Evolutionary conservation across 176 grass and related monocot species (phyloP).

Genomic region (Eleusine indica): DNA sequence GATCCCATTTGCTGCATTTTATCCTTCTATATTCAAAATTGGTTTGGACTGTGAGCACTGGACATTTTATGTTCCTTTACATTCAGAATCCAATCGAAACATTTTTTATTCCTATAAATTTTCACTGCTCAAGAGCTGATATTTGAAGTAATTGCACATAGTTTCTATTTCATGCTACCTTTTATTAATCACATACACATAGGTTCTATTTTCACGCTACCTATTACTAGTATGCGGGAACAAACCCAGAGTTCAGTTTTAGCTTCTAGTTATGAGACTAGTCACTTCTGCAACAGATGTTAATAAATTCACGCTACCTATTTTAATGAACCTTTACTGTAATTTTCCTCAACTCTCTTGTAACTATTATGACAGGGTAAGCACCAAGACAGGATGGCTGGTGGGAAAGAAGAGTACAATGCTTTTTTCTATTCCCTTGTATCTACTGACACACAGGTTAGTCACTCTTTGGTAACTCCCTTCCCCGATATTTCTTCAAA

Average conservation of each 20-base stretch:
- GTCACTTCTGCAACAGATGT: neutral
- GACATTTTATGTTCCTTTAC: neutral
- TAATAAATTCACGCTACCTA: neutral
- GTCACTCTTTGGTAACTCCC: neutral
- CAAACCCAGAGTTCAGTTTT: neutral
- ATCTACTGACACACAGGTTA: slow-evolving; percentile 97
- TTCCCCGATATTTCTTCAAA: slow-evolving; percentile 20
- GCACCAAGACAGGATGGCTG: slow-evolving; percentile 95
- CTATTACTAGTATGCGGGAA: neutral
- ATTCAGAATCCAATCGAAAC: neutral
- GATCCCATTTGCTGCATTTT: slow-evolving; percentile 12
- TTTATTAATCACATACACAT: slow-evolving; percentile 1
- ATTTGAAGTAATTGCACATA: slow-evolving; percentile 19
- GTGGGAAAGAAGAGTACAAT: slow-evolving; percentile 99
- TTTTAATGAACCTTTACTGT: slow-evolving; percentile 1
- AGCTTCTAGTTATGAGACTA: slow-evolving; percentile 14
- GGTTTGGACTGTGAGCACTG: neutral
- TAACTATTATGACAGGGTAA: slow-evolving; percentile 59
- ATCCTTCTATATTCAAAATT: slow-evolving; percentile 29
- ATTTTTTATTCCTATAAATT: slow-evolving; percentile 17
- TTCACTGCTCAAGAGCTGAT: neutral
- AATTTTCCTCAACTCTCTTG: slow-evolving; percentile 13
- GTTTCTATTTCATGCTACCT: neutral
- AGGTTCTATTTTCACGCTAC: neutral
- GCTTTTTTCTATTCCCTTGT: slow-evolving; percentile 99